phyloP scores from a whole-genome alignment of 2,329 filamentous ascomycete genomes.

The Rhexocercosporidium sp. region DNA sequence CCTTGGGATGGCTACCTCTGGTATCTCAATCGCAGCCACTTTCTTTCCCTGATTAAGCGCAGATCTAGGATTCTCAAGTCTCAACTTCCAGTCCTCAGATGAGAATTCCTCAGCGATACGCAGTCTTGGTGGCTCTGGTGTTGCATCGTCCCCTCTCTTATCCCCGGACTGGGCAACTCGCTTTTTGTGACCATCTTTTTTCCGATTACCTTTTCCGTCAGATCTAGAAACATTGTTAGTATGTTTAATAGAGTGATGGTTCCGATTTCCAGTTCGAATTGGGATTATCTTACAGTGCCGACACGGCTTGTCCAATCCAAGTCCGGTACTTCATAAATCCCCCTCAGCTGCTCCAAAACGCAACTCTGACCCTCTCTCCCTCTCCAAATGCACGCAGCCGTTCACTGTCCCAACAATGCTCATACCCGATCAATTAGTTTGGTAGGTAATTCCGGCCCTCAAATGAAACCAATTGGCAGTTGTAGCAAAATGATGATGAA shows the following conservation, averaged over 20 bases:
- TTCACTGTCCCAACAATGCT: constrained; percentile 2
- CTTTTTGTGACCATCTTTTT: constrained; percentile 1
- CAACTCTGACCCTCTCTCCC: neutral
- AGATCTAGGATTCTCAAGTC: neutral
- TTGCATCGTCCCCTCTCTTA: neutral
- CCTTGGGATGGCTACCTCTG: neutral
- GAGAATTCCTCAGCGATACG: constrained; percentile 3
- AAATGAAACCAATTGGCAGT: neutral
- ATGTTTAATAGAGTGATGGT: neutral
- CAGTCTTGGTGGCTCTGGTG: neutral
- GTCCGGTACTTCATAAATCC: constrained; percentile 19
- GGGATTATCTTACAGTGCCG: constrained; percentile 13
- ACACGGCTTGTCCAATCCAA: constrained; percentile 20
- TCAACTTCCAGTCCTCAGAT: neutral
- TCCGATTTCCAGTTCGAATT: neutral
- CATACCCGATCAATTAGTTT: constrained; percentile 10
- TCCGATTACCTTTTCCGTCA: neutral
- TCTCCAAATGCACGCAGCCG: neutral
- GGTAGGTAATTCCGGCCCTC: neutral
- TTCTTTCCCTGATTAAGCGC: neutral
- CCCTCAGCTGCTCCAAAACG: neutral
- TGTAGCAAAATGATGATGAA: no score
- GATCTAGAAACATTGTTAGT: neutral
- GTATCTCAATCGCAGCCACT: neutral
- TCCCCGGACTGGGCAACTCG: neutral